Conservation (phyloP, 139 green algal genomes). For the Haematococcus sp. region DNA sequence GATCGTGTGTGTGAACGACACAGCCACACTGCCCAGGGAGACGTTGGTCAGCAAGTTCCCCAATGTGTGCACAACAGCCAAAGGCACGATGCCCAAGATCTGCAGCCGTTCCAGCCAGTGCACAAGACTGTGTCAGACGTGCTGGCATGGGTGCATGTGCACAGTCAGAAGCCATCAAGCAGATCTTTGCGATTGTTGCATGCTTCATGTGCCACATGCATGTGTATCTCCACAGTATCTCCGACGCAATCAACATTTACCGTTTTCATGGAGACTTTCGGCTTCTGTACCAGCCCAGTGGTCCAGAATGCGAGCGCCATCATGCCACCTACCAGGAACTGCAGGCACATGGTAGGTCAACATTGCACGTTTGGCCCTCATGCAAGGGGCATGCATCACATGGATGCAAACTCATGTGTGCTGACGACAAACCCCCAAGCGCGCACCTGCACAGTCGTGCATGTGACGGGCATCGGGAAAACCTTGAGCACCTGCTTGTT, state of each 20-base stretch:
- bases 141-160: neutral
- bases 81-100: slow-evolving; percentile 79
- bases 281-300: slow-evolving; percentile 63
- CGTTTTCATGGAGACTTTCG: slow-evolving; percentile 45
- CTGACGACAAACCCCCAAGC: neutral
- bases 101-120: slow-evolving; percentile 6
- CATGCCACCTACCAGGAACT: slow-evolving; percentile 80
- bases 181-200: neutral
- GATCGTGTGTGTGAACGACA: slow-evolving; percentile 99
- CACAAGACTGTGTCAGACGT: neutral
- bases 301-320: slow-evolving; percentile 73
- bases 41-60: slow-evolving; percentile 98
- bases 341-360: slow-evolving; percentile 8
- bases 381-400: neutral
- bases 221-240: neutral
- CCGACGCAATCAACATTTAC: slow-evolving; percentile 19
- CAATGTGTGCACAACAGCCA: slow-evolving; percentile 93
- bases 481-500: slow-evolving; percentile 90
- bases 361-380: neutral
- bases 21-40: slow-evolving; percentile 89
- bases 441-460: slow-evolving; percentile 77
- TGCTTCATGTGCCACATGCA: neutral
- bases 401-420: neutral
- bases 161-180: neutral
- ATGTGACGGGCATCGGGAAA: slow-evolving; percentile 86